Base-by-base conservation (phyloP, 2,329 filamentous ascomycete genomes). In the Exophiala aquamarina region DNA sequence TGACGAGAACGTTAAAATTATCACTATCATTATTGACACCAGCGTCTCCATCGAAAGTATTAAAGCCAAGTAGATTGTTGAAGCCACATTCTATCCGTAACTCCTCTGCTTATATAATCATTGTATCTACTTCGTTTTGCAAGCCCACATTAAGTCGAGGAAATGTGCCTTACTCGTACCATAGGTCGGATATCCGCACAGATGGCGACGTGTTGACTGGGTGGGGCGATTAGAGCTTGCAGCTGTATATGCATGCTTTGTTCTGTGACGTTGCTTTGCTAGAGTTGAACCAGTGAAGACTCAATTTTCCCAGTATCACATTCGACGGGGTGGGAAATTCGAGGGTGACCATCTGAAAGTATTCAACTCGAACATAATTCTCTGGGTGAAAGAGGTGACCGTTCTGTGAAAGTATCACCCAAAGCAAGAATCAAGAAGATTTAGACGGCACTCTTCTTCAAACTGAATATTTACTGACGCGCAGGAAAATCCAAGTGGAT, bases 271-370 rank as follows among this genome's bases (percentile, higher is more conserved):
- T 31, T 31, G 28, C 28, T 31, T 31, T n/a, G 28, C 9, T n/a
- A 31, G 28, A 31, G 28, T 9, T n/a, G 28, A 31, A 31, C 28
- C 9, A 31, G 9, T n/a, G 28, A 31, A 31, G 28, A 31, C n/a
- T 31, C 52, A 18, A 58, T 55, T 14, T 50, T 41, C 21, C 54
- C 50, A 28, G 56, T 48, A 17, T 58, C 50, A 33, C 56, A 58
- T 33, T 51, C 44, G 11, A 58, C 55, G n/a, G 55, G 56, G 37
- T 58, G 50, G 15, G 49, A 49, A 15, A 58, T 37, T 54, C 52
- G 18, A 43, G 43, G 20, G 55, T 52, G 14, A 58, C 21, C 44
- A 54, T 53, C 49, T 56, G n/a, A n/a, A n/a, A n/a, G n/a, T n/a
- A n/a, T n/a, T n/a, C n/a, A n/a, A n/a, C n/a, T n/a, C n/a, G n/a